phyloP scores from a whole-genome alignment of 352 stramenopile species.

The Phytophthora tentaculata region DNA sequence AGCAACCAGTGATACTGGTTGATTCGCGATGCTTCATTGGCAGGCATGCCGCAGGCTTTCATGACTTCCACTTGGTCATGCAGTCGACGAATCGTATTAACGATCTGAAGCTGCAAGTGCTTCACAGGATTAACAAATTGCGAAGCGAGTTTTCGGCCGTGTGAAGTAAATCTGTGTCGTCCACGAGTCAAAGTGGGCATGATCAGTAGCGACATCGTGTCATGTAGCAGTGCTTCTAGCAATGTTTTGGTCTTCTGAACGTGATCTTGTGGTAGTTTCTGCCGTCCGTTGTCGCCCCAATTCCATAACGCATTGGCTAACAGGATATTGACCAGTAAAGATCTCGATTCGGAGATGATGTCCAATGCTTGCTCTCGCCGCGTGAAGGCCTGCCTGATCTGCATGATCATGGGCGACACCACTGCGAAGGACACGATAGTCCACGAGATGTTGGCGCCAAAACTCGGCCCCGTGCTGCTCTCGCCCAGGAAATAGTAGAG shows the following conservation, averaged over 20 bases:
- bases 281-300: slow-evolving; percentile 72
- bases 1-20: slow-evolving; percentile 91
- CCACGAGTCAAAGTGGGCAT: slow-evolving; percentile 76
- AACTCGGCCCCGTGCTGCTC: slow-evolving; percentile 43
- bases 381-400: slow-evolving; percentile 84
- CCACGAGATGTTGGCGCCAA: slow-evolving; percentile 88
- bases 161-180: slow-evolving; percentile 69
- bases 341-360: slow-evolving; percentile 71
- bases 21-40: slow-evolving; percentile 88
- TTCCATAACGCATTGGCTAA: slow-evolving; percentile 85
- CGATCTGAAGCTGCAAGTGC: slow-evolving; percentile 63
- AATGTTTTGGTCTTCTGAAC: slow-evolving; percentile 64
- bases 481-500: slow-evolving; percentile 73
- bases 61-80: slow-evolving; percentile 82
- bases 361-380: slow-evolving; percentile 76
- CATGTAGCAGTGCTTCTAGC: slow-evolving; percentile 49
- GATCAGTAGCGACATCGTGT: slow-evolving; percentile 58
- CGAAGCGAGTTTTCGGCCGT: slow-evolving; percentile 51
- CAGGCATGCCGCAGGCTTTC: slow-evolving; percentile 71
- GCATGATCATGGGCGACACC: slow-evolving; percentile 89
- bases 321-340: slow-evolving; percentile 76
- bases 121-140: slow-evolving; percentile 51
- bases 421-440: slow-evolving; percentile 84
- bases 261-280: slow-evolving; percentile 59
- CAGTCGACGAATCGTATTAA: slow-evolving; percentile 60